Base-by-base conservation (phyloP, 805 yeast species). In the Maudiozyma saulgeensis region DNA sequence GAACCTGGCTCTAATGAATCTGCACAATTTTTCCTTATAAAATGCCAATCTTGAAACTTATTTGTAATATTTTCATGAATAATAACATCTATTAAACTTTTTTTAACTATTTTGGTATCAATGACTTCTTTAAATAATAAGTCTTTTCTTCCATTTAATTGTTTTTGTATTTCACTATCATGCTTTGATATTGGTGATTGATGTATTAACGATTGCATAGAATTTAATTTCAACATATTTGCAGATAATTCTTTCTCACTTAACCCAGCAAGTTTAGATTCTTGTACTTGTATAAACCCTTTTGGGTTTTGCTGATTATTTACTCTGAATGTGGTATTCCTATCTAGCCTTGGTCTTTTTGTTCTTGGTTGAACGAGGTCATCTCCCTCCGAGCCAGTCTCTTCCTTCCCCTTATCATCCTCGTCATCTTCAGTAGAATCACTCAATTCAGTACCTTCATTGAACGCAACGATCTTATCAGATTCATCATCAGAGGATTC, bases 21-120 rank as follows among this genome's bases (percentile, higher is more conserved):
- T 13, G n/a, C 31, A 38, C 44, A 28, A 48, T 58, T 46, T 13
- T 50, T 46, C 5, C 49, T 52, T 25, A 63, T 53, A 42, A 62
- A 61, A 51, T 55, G 56, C 66, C 66, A 63, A 48, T 63, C 67
- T 34, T 51, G 47, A 51, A 50, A 60, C 42, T 53, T 56, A 15
- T 50, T 50, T 12, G 63, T 55, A 13, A 57, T 50, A 4, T 49
- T 48, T 44, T 63, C 64, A 28, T 46, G 47, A 6, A 49, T 19
- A 28, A 62, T 44, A 40, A 55, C n/a, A 39, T 61, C 60, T 11
- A 59, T 34, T 25, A 59, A 50, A 7, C 44, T 49, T 21, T 51
- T 39, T n/a, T 51, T 50, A 1, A 51, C 51, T 2, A 45, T 31
- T 4, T 38, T 37, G 8, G 40, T 44, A 6, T 35, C 18, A 6